These are phyloP conservation scores for Hemileccinum rubropunctum DNA, from an alignment of 768 basidiomycete genomes.

Conservation along the genomic window DNA sequence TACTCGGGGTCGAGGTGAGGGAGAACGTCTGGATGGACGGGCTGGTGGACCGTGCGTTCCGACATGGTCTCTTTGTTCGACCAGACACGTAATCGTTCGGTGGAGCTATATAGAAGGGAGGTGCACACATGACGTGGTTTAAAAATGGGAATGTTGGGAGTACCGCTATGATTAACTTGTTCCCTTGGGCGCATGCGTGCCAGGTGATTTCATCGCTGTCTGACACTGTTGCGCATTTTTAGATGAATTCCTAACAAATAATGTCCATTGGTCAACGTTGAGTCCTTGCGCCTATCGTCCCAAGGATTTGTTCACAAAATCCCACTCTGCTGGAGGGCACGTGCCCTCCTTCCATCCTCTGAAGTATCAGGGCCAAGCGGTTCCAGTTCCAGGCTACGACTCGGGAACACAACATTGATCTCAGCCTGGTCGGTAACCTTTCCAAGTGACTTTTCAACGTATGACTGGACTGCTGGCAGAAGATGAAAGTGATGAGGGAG, in stretches of 20 bases:
- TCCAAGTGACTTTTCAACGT: slow-evolving; percentile 75
- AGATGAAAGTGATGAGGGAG: slow-evolving; percentile 82
- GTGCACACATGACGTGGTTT: too few species aligned
- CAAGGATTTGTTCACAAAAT: slow-evolving; percentile 51
- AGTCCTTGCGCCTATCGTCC: too few species aligned
- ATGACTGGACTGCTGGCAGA: slow-evolving; percentile 64
- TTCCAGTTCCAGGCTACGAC: slow-evolving; percentile 80
- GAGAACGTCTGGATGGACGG: slow-evolving; percentile 61
- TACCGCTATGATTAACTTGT: too few species aligned
- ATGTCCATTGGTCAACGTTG: too few species aligned
- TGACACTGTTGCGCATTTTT: too few species aligned
- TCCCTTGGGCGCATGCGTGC: too few species aligned
- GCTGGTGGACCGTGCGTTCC: slow-evolving; percentile 34
- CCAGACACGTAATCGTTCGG: too few species aligned
- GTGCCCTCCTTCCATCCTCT: slow-evolving; percentile 96
- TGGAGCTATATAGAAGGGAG: too few species aligned
- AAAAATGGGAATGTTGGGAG: too few species aligned
- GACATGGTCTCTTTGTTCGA: not conserved
- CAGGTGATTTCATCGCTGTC: too few species aligned
- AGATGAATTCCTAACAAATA: too few species aligned
- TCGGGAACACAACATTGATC: slow-evolving; percentile 78
- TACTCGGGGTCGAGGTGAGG: slow-evolving; percentile 65
- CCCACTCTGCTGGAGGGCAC: slow-evolving; percentile 83
- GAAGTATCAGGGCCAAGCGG: slow-evolving; percentile 67
- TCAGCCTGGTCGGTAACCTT: slow-evolving; percentile 66